Base-by-base conservation (phyloP, 2,329 filamentous ascomycete genomes). In the Daldinia sp. region DNA sequence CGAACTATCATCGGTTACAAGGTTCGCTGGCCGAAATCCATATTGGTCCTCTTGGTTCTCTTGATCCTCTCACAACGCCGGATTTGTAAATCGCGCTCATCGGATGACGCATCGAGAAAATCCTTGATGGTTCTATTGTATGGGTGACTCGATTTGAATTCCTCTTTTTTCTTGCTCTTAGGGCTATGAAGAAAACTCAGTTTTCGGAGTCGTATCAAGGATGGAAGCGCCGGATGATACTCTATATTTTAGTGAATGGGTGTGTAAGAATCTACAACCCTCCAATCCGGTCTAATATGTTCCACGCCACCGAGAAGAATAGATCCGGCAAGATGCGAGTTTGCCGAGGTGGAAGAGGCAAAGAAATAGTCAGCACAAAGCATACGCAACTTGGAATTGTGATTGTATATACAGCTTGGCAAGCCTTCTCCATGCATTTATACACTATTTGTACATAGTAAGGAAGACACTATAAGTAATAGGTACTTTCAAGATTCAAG, bases 191-290 rank as follows among this genome's bases (percentile, higher is more conserved):
- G 26, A 15, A 37, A n/a, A 18, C 1, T 18, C 3, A n/a, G 23
- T 35, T 37, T 57, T 63, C 59, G 56, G 67, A 60, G 54, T 33
- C 55, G 61, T 63, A 67, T 65, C 59, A 60, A 70, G 69, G 66
- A 69, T 65, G 61, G 67, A 76, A 76, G 75, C 75, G 75, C 75
- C 71, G 71, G 57, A 73, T 76, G 75, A 53, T 64, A 76, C 74
- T 65, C 73, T 72, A 58, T n/a, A 7, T 44, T 51, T 46, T 42
- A 12, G 35, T 39, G 56, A 63, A 68, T 68, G 68, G 46, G 71
- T 72, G 71, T 69, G 71, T 73, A 74, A 72, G 70, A 74, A 54
- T 67, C 65, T 65, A 66, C 61, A 57, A 66, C 65, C 67, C 55
- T 60, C 69, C 63, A 65, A 42, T 62, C 56, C 42, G 41, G 44